A percentile compares a stretch with the other conserved stretches of the same genome.
Conservation (phyloP, 2,329 filamentous ascomycete genomes). For the Sphaerulina populicola region DNA sequence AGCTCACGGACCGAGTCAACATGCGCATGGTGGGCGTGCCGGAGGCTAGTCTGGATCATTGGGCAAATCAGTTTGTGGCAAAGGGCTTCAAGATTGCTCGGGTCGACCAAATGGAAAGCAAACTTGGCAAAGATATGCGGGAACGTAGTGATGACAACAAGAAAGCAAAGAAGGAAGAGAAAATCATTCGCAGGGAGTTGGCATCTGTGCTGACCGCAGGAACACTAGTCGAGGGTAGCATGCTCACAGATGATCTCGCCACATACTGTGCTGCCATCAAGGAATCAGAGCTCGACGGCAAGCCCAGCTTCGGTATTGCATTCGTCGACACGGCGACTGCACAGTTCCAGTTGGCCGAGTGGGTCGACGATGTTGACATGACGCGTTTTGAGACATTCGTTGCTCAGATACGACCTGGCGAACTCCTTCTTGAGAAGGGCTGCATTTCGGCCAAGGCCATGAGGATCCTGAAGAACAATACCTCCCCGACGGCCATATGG, state of each 20-base stretch:
- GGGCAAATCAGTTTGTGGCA: slow-evolving; percentile 96
- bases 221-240: slow-evolving; percentile 87
- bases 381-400: slow-evolving; percentile 97
- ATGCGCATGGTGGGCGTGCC: slow-evolving; percentile 99
- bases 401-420: slow-evolving; percentile 80
- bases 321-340: slow-evolving; percentile 95
- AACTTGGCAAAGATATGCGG: slow-evolving; percentile 96
- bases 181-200: slow-evolving; percentile 85
- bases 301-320: slow-evolving; percentile 79
- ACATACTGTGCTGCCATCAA: slow-evolving; percentile 96
- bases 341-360: slow-evolving; percentile 87
- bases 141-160: slow-evolving; percentile 59
- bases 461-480: slow-evolving; percentile 94
- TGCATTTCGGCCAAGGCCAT: slow-evolving; percentile 78
- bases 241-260: slow-evolving; percentile 97
- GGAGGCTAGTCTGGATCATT: slow-evolving; percentile 88
- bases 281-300: slow-evolving; percentile 54
- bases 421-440: slow-evolving; percentile 76
- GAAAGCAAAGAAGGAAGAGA: slow-evolving; percentile 66
- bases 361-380: slow-evolving; percentile 82
- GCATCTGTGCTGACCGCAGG: slow-evolving; percentile 85
- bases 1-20: slow-evolving; percentile 94
- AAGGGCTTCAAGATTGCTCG: slow-evolving; percentile 96
- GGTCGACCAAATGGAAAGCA: slow-evolving; percentile 94
- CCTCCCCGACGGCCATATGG: slow-evolving; percentile 85